phyloP scores from a whole-genome alignment of 1,139 yeast genomes.

The Diutina mesorugosa region DNA sequence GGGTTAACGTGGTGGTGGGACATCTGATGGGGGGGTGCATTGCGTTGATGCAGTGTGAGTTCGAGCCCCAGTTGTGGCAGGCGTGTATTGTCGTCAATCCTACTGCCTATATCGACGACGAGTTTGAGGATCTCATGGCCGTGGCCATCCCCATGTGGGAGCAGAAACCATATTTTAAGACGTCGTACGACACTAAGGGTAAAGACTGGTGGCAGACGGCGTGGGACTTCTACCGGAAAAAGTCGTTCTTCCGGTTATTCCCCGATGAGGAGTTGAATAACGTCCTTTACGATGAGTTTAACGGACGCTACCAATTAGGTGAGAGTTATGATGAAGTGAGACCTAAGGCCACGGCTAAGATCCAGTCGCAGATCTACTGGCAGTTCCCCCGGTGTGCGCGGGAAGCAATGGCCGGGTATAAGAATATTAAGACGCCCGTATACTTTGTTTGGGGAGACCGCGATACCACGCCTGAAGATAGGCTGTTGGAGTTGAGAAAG shows the following conservation, averaged over 20 bases:
- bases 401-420: background rate
- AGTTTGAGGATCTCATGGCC: background rate
- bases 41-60: background rate
- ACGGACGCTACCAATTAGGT: background rate
- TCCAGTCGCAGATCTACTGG: background rate
- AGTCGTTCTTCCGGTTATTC: background rate
- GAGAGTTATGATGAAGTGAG: background rate
- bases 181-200: background rate
- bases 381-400: background rate
- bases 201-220: background rate
- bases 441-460: background rate
- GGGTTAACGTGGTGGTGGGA: background rate
- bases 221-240: background rate
- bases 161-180: background rate
- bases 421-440: background rate
- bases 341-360: background rate
- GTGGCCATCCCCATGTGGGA: background rate
- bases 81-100: background rate
- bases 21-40: constrained; percentile 2
- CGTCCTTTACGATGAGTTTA: background rate
- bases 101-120: background rate
- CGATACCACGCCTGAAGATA: background rate
- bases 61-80: background rate
- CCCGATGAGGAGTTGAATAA: background rate
- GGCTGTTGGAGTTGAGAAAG: background rate